Percentiles rank a stretch among this genome's conserved stretches.
phyloP scores from a whole-genome alignment of 345 rosid species.

The Eucalyptus caleyi region DNA sequence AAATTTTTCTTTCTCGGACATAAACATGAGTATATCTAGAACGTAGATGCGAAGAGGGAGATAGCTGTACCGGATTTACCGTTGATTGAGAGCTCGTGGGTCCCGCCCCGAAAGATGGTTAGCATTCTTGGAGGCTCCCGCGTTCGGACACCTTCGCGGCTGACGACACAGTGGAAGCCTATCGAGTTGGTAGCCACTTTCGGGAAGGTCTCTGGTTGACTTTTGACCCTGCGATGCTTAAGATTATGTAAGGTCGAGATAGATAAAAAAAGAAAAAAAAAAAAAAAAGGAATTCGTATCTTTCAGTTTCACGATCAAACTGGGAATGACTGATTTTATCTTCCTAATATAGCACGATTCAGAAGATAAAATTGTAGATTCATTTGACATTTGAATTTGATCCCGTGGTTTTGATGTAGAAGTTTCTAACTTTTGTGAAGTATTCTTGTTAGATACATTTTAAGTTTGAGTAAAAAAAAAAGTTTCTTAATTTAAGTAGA shows the following conservation, averaged over 20 bases:
- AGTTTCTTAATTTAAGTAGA: no score
- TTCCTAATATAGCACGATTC: neutral
- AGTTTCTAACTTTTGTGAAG: neutral
- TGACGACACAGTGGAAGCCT: neutral
- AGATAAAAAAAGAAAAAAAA: no score
- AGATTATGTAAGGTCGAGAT: neutral
- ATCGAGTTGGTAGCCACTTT: neutral
- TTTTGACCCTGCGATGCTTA: neutral
- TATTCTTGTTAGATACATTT: neutral
- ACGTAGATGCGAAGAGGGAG: neutral
- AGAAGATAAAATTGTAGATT: neutral
- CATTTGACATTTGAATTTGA: neutral
- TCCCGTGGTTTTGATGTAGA: rapidly evolving
- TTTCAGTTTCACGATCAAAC: neutral
- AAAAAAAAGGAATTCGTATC: neutral
- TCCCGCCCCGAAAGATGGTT: neutral
- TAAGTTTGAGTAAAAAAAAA: rapidly evolving
- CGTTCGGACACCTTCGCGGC: neutral
- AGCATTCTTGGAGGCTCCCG: neutral
- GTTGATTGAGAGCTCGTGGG: neutral
- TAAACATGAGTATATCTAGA: neutral
- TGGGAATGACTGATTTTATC: neutral
- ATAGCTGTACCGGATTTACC: neutral
- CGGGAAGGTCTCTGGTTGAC: neutral
- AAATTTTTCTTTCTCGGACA: neutral